Evolutionary conservation across 2,329 filamentous ascomycete genomes (phyloP), one percentile per base, ranked within the genome.

Genomic region (Xylariaceae sp.): DNA sequence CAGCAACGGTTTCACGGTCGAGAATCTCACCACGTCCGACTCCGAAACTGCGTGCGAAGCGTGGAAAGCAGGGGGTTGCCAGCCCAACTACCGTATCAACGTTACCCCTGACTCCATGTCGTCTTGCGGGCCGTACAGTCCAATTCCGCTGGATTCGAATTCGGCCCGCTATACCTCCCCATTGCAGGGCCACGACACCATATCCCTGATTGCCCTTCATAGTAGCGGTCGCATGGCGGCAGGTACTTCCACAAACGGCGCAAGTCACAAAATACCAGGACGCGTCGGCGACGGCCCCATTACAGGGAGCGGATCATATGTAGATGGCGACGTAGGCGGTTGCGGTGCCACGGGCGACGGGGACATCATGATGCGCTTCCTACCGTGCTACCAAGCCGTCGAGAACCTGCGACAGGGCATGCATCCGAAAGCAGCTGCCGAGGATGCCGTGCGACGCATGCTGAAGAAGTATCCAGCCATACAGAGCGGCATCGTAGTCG

Each of bases 271-370:
- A 66, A 70, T 84, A 0, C 81, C 81, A 1, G 81, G 81, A 0
- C 76, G 81, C 15, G 81, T 83, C 0, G 81, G 81, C 13, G 81
- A 84, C 56, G 81, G 80, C 0, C 81, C 81, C 2, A 82, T 83
- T 55, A 73, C 76, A 0, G 81, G 81, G 1, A 81, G 78, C 56
- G 81, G 81, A 1, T 80, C 80, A 1, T 84, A 84, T 63, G 81
- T 80, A 2, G 81, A 84, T 61, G 73, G 73, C 3, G 79, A 81
- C 2, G 76, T 81, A 1, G 81, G 81, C 1, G 81, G 78, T 0
- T 84, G 81, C 63, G 81, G 81, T 6, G 80, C 81, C 1, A 83
- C 81, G 0, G 81, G 81, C 1, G 81, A 84, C 56, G 81, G 81
- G 0, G 81, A 84, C 65, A 69, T 83, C 60, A 82, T 83, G 80